Base-by-base conservation (phyloP, 352 stramenopile species). In the Phytophthora pistaciae region DNA sequence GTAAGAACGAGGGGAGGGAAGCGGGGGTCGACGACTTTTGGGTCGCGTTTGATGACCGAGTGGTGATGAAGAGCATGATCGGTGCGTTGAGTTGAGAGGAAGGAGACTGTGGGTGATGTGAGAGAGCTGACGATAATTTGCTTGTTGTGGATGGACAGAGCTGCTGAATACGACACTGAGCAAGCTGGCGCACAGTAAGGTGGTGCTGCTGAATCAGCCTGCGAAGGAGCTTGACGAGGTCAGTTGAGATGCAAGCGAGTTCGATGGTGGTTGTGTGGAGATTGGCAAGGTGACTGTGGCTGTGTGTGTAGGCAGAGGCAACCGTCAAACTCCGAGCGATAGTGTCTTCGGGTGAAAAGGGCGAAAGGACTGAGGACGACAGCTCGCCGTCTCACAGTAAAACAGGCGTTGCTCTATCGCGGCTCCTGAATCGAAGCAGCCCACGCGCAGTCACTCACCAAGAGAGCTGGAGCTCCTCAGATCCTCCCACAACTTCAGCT, bases 31-130 rank as follows among this genome's bases (percentile, higher is more conserved):
- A 94, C 57, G 74, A 81, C 53, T 95, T 92, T 58, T 95, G 85
- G 85, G 77, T 82, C 42, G 72, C 82, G 1, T 93, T 93, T 60
- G 85, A 95, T 61, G 78, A 66, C 21, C 62, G 85, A 50, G 68
- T 91, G 16, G 76, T 93, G 59, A 58, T 78, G 20, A 95, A 95
- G 66, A 93, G 78, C 23, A 78, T 95, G 60, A 94, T 94, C 29
- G 87, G 87, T 92, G 67, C n/a, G 18, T 58, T 42, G 4, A 18
- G 36, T 42, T 18, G 13, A 33, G 29, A 33, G 29, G 29, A 9
- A 9, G 29, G 25, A 29, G 1, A 29, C 36, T 42, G 13, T 42
- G 13, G 10, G 36, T 18, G 36, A 11, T 42, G 36, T 18, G 18
- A 36, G 46, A 54, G 14, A 13, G 44, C 5, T 38, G 2, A 58